Conservation (phyloP, 805 yeast species). For the Candida easanensis region DNA sequence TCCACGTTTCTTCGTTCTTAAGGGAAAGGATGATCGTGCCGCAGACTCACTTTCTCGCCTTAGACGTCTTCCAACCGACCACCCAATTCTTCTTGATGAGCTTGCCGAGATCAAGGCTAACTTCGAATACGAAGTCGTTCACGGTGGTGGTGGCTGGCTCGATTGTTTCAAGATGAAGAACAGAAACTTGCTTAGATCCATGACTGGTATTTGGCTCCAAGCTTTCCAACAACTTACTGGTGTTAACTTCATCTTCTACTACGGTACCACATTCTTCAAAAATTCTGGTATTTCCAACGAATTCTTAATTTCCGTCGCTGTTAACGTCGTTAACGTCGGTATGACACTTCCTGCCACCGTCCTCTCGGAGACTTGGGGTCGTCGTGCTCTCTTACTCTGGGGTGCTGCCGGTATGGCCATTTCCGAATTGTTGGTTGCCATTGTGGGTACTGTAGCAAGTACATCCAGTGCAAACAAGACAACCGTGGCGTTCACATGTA, state of each 20-base stretch:
- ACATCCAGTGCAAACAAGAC: slow-evolving; percentile 39
- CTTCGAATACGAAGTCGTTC: slow-evolving; percentile 40
- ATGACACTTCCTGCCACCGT: slow-evolving; percentile 54
- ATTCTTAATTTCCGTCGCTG: slow-evolving; percentile 39
- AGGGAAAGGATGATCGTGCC: slow-evolving; percentile 54
- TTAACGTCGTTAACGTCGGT: slow-evolving; percentile 43
- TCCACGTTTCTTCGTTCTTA: slow-evolving; percentile 66
- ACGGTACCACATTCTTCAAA: slow-evolving; percentile 59
- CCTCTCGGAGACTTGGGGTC: slow-evolving; percentile 57
- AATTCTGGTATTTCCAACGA: slow-evolving; percentile 48
- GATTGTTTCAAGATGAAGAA: slow-evolving; percentile 36
- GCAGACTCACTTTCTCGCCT: slow-evolving; percentile 50
- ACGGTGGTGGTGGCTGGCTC: slow-evolving; percentile 24
- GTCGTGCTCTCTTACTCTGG: slow-evolving; percentile 55
- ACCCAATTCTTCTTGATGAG: slow-evolving; percentile 42
- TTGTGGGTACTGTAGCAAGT: slow-evolving; percentile 32
- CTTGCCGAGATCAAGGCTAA: slow-evolving; percentile 46
- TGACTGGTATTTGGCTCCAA: slow-evolving; percentile 41
- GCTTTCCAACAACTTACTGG: slow-evolving; percentile 68
- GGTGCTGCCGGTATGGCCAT: slow-evolving; percentile 64
- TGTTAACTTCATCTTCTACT: slow-evolving; percentile 68
- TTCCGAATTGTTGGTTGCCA: slow-evolving; percentile 62
- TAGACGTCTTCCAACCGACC: slow-evolving; percentile 44
- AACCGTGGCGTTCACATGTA: slow-evolving; percentile 48
- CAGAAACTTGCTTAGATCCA: slow-evolving; percentile 39